phyloP scores from a whole-genome alignment of 164 flowering plant species.

The Sedum album region DNA sequence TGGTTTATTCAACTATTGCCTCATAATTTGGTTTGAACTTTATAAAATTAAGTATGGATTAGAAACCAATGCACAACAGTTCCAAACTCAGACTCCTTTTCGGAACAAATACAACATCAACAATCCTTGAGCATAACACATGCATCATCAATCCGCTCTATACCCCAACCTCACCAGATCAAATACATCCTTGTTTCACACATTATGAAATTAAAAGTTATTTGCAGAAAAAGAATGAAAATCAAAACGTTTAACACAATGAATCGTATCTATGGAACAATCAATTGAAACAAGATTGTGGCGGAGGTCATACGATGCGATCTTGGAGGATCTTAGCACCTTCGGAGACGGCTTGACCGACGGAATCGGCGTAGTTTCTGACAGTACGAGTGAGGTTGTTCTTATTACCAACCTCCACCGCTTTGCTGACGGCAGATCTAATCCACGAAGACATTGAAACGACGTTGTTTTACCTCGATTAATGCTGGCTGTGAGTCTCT shows the following conservation, averaged over 20 bases:
- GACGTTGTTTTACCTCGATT: neutral
- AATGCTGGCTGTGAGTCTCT: neutral
- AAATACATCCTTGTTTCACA: neutral
- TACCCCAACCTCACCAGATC: neutral
- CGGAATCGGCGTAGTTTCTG: constrained; percentile 2
- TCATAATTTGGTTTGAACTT: too few relatives aligned
- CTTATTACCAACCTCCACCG: constrained; percentile 34
- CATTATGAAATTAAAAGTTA: neutral
- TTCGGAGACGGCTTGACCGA: neutral
- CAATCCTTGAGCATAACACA: neutral
- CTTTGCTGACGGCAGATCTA: constrained; percentile 5
- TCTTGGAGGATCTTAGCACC: neutral
- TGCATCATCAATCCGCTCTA: neutral
- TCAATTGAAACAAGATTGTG: neutral
- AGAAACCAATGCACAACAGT: too few relatives aligned
- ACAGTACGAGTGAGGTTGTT: constrained; percentile 6
- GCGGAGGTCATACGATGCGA: neutral
- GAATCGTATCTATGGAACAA: neutral
- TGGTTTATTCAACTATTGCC: too few relatives aligned
- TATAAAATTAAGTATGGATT: too few relatives aligned
- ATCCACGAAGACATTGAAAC: constrained; percentile 5
- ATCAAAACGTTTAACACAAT: neutral
- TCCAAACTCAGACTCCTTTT: too few relatives aligned
- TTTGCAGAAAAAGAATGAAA: neutral
- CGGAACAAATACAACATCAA: too few relatives aligned